Base-by-base conservation (phyloP, 1,284 basidiomycete genomes). In the Moesziomyces sp. region DNA sequence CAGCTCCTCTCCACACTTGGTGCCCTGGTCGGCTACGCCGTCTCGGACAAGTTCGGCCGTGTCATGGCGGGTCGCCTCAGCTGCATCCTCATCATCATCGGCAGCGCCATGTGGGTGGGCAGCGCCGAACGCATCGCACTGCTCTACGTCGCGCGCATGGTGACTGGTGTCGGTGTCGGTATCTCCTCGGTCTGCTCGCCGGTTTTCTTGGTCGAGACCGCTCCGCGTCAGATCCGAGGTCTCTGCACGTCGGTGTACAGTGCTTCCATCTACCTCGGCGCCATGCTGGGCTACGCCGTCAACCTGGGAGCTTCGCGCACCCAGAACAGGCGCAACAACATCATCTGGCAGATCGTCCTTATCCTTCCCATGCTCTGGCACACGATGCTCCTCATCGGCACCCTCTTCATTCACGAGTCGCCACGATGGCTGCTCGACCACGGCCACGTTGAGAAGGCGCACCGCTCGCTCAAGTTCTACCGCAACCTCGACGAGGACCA, bases 341-440 rank as follows among this genome's bases (percentile, higher is more conserved):
- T 52, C 42, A 21, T 62, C 38, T 62, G 66, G 65, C 65, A 61
- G 43, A 52, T 68, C n/a, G 48, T 55, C 14, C 9, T 68, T 21
- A 23, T 59, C 30, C 38, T 68, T 33, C 53, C 53, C 42, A 57
- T 61, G 21, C 45, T 44, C 13, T 61, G 53, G 53, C 65, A 68
- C 18, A 4, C 45, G 0, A 30, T 88, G 73, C 75, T 85, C 24
- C 55, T 77, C 23, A 38, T 88, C 72, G 85, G 87, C 77, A 85
- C 71, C 57, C 77, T 78, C 46, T 86, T 88, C 59, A 85, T 88
- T 55, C 88, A 90, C 85, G 82, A 90, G 86, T 93, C 92, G 21
- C 93, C 93, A 13, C 91, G 93, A 83, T 94, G 88, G 88, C 88
- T 90, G 52, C 87, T 94, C 85, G 91, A 91, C 86, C 87, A 88